Conservation (phyloP, 257 asterid genomes). For the Nicotiana undulata region DNA sequence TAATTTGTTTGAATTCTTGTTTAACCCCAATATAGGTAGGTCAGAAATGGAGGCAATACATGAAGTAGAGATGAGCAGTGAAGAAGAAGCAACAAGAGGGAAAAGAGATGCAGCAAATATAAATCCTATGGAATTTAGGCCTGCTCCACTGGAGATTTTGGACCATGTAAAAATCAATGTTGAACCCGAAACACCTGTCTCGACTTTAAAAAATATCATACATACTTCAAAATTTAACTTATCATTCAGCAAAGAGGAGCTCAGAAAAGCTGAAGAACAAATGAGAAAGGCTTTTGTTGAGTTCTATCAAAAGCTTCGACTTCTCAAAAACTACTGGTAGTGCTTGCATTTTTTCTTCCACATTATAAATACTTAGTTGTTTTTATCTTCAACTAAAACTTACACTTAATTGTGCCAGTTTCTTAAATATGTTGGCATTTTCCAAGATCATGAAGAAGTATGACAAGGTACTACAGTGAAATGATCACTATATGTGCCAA, state of each 20-base stretch:
- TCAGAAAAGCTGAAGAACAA: conserved; percentile 50
- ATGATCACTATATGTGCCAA: not conserved
- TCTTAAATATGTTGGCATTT: conserved; percentile 73
- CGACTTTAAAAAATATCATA: conserved; percentile 45
- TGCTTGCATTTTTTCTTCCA: too few relatives aligned
- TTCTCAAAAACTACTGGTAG: conserved; percentile 61
- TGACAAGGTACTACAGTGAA: conserved; percentile 51
- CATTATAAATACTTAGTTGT: not conserved
- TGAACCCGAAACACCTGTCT: conserved; percentile 55
- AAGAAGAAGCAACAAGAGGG: conserved; percentile 13
- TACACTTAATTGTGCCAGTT: conserved; percentile 29
- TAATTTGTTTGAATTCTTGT: not conserved
- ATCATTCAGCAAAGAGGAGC: conserved; percentile 54
- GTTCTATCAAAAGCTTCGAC: conserved; percentile 59
- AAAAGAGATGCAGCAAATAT: not conserved
- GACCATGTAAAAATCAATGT: conserved; percentile 60
- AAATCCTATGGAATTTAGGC: conserved; percentile 16
- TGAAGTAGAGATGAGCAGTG: conserved; percentile 57
- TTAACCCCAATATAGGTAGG: conserved; percentile 17
- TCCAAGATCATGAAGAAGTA: conserved; percentile 90
- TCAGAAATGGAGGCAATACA: conserved; percentile 40
- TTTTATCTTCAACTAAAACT: not conserved
- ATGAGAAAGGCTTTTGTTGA: conserved; percentile 52
- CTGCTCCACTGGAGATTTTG: conserved; percentile 46
- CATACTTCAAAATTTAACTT: conserved; percentile 33